Base-by-base conservation (phyloP, 192 early-diverging fungal genomes). In the Gryganskiella cystojenkinii region DNA sequence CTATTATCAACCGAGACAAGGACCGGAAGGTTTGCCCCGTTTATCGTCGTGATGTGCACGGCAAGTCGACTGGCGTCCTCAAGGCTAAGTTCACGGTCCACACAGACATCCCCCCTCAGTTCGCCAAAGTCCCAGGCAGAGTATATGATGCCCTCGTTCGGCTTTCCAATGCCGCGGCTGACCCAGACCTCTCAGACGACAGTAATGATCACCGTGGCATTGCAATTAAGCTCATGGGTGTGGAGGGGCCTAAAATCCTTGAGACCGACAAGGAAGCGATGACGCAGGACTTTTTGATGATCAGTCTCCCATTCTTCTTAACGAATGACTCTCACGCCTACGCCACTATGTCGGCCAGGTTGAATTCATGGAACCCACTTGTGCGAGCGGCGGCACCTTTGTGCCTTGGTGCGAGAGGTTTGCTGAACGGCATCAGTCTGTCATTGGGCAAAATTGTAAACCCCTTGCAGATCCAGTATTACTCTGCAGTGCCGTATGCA, bases 11-110 rank as follows among this genome's bases (percentile, higher is more conserved):
- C 9, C 37, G 22, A 58, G 31, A 43, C 56, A 2, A 58, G 22
- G 1, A 5, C n/a, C 34, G 56, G n/a, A 42, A 43, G 17, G 56
- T 42, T 42, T 25, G 31, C n/a, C n/a, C n/a, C n/a, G n/a, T n/a
- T n/a, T n/a, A n/a, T n/a, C n/a, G 42, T 14, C 72, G 72, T 44
- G 72, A 75, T 43, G 72, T 75, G n/a, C 72, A 75, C 34, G 56
- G 51, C 17, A 66, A 43, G 28, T 37, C 72, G 27, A 47, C 72
- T 4, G 72, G 64, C 1, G n/a, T 75, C 45, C 58, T 75, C 49
- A 60, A 53, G 25, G 72, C 64, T 25, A 20, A 61, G 27, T 67
- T 75, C 35, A 61, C 15, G 25, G 72, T 75, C 35, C 46, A 75
- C 37, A 45, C 66, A 27, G 28, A 61, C 20, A 47, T 75, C 34